Evolutionary conservation across 371 early-diverging fungal genomes (phyloP).

Genomic region (Apophysomyces variabilis): DNA sequence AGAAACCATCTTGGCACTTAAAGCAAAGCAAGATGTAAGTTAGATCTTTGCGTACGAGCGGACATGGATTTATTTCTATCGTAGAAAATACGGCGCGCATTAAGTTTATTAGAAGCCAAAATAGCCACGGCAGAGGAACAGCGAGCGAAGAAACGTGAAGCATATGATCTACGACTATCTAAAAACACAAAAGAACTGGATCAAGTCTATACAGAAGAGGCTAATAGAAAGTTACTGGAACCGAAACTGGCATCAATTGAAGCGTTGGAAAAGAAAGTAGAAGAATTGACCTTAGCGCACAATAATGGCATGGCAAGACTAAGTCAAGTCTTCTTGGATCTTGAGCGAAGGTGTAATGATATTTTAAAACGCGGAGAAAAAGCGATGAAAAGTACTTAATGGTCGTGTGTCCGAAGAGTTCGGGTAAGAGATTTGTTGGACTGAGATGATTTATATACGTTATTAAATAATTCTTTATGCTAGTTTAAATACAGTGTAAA

Average conservation of each 20-base stretch:
- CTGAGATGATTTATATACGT: too few relatives aligned
- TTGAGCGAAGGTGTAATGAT: neutral
- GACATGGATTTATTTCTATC: neutral
- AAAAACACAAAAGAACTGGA: constrained; percentile 6
- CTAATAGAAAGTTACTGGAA: neutral
- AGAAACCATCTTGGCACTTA: neutral
- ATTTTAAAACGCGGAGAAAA: neutral
- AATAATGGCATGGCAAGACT: neutral
- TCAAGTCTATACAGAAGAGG: neutral
- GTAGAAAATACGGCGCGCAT: constrained; percentile 4
- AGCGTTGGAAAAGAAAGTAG: neutral
- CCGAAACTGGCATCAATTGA: neutral
- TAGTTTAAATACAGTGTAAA: too few relatives aligned
- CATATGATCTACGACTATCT: neutral
- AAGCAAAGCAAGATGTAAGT: neutral
- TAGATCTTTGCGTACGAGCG: neutral
- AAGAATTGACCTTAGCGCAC: neutral
- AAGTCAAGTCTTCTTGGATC: neutral
- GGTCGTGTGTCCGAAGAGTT: too few relatives aligned
- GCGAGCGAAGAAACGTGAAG: neutral
- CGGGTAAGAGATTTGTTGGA: too few relatives aligned
- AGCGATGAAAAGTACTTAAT: neutral
- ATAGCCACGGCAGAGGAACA: neutral
- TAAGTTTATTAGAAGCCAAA: neutral
- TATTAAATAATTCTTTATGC: too few relatives aligned